phyloP scores from a whole-genome alignment of 805 yeast genomes.

The Saccharomycopsis fodiens region DNA sequence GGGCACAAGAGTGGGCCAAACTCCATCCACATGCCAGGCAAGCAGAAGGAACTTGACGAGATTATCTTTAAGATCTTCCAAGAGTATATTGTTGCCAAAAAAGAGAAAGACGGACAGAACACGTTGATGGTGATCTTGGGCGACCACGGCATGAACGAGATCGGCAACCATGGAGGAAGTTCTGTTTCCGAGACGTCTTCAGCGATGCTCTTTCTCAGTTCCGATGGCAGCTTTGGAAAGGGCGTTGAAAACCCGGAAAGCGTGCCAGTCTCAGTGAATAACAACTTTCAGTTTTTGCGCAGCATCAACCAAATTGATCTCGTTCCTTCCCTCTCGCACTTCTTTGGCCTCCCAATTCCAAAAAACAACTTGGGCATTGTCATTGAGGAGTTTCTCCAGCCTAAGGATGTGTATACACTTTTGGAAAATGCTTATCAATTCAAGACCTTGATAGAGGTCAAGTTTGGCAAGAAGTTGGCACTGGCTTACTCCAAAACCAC shows the following conservation, averaged over 20 bases:
- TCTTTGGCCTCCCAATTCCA: conserved; percentile 62
- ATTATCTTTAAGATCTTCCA: conserved; percentile 49
- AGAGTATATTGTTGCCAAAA: conserved; percentile 39
- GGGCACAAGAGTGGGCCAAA: conserved; percentile 95
- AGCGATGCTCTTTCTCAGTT: conserved; percentile 61
- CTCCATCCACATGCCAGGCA: conserved; percentile 71
- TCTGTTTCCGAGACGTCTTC: conserved; percentile 89
- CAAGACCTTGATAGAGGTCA: conserved; percentile 38
- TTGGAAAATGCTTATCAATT: conserved; percentile 54
- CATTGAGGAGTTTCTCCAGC: conserved; percentile 43
- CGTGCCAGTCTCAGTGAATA: conserved; percentile 34
- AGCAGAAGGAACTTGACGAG: conserved; percentile 80
- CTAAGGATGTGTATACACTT: conserved; percentile 26
- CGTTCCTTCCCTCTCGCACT: conserved; percentile 59
- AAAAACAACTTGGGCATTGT: conserved; percentile 68
- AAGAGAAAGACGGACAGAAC: conserved; percentile 41
- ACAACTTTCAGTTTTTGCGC: conserved; percentile 45
- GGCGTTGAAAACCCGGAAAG: conserved; percentile 20
- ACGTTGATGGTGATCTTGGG: conserved; percentile 76
- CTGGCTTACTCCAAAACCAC: conserved; percentile 17
- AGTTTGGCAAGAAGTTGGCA: conserved; percentile 25
- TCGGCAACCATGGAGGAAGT: conserved; percentile 96
- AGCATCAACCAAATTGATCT: conserved; percentile 60
- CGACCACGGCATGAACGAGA: conserved; percentile 94
- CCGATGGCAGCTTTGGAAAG: conserved; percentile 19